phyloP scores from a whole-genome alignment of 2,329 filamentous ascomycete species.

The Huntiella omanensis region DNA sequence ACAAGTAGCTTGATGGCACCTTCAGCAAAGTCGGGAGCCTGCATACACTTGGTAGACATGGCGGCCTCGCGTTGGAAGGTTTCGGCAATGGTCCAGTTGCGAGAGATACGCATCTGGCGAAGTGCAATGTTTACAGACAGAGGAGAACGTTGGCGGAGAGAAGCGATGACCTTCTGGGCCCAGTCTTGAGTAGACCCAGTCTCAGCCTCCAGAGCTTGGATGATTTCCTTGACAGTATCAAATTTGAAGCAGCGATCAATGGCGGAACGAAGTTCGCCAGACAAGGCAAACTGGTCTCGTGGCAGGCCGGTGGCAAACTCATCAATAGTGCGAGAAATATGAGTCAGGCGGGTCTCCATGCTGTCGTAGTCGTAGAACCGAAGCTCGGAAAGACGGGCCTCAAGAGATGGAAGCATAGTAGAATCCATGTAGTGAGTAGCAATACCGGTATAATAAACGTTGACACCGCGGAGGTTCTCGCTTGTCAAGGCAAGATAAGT shows the following conservation, averaged over 20 bases:
- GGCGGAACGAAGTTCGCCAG: constrained; percentile 52
- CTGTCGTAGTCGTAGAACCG: constrained; percentile 63
- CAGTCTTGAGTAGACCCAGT: constrained; percentile 41
- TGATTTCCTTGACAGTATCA: constrained; percentile 48
- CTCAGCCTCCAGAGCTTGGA: constrained; percentile 40
- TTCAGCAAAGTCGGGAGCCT: constrained; percentile 74
- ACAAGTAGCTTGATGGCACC: constrained; percentile 72
- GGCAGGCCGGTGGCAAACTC: constrained; percentile 82
- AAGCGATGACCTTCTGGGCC: constrained; percentile 60
- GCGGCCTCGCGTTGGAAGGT: constrained; percentile 73
- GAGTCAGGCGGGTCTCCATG: constrained; percentile 41
- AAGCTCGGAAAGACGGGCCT: constrained; percentile 73
- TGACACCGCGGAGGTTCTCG: constrained; percentile 60
- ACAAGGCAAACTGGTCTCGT: constrained; percentile 43
- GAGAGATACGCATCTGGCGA: constrained; percentile 60
- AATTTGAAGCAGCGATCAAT: constrained; percentile 72
- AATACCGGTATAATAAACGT: constrained; percentile 77
- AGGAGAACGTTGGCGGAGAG: constrained; percentile 62
- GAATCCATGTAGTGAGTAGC: constrained; percentile 96
- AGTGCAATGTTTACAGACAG: constrained; percentile 73
- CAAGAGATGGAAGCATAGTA: constrained; percentile 60
- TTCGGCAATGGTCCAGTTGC: constrained; percentile 60
- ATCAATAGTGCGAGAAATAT: constrained; percentile 76
- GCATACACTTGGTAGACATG: constrained; percentile 79
- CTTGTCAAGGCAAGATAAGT: constrained; percentile 90